Conservation (phyloP, 352 stramenopile genomes). For the Plasmopara muralis region DNA sequence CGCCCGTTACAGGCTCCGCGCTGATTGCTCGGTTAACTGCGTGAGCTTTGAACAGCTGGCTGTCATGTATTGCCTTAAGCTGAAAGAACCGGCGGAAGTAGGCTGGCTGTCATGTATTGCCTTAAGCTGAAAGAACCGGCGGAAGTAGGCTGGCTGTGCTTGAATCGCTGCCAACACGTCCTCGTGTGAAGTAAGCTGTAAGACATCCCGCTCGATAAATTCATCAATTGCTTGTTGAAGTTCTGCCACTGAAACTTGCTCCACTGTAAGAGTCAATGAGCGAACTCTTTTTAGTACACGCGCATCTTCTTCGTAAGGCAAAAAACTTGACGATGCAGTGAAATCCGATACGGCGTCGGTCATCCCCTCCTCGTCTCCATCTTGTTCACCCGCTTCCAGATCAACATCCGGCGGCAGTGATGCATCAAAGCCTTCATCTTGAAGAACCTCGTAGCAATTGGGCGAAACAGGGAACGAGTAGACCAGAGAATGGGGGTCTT, state of each 20-base stretch:
- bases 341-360: not conserved
- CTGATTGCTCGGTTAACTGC: not conserved
- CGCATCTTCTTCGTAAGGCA: not conserved
- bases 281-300: not conserved
- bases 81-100: too few relatives aligned
- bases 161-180: not conserved
- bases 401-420: not conserved
- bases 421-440: not conserved
- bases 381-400: not conserved
- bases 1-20: not conserved
- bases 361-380: not conserved
- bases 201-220: not conserved
- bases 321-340: not conserved
- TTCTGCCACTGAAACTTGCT: not conserved
- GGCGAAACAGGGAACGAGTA: not conserved
- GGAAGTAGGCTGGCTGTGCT: not conserved
- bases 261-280: not conserved
- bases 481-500: not conserved
- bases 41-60: not conserved
- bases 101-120: too few relatives aligned
- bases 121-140: not conserved
- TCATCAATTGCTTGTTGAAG: not conserved
- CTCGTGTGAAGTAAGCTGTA: not conserved
- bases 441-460: not conserved
- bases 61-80: too few relatives aligned